These are phyloP conservation scores for Tilletiaria anomala DNA, from an alignment of 1,284 basidiomycete genomes.

Conservation along the genomic window DNA sequence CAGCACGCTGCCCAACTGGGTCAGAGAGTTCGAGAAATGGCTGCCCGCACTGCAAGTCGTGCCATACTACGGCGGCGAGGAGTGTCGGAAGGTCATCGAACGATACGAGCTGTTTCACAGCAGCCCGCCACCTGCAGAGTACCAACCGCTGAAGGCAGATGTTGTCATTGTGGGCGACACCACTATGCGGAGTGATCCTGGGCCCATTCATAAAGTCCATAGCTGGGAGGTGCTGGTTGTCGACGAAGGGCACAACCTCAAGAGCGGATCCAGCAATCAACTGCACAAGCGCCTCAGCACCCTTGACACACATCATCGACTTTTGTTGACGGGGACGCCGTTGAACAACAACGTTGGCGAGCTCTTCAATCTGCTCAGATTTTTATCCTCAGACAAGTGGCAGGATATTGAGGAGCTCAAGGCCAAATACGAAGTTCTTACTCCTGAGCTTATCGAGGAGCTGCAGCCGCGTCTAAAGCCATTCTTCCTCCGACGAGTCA, in stretches of 20 bases:
- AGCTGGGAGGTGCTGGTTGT: constrained; percentile 66
- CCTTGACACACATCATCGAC: constrained; percentile 61
- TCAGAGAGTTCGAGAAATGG: constrained; percentile 39
- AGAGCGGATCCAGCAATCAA: constrained; percentile 51
- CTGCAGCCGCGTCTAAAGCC: constrained; percentile 65
- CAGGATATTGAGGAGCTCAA: constrained; percentile 15
- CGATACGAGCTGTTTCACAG: constrained; percentile 64
- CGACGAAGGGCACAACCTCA: constrained; percentile 60
- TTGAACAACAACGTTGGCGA: constrained; percentile 71
- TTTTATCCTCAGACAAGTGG: constrained; percentile 16
- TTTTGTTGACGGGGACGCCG: constrained; percentile 93
- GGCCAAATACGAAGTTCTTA: constrained; percentile 18
- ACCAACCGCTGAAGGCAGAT: constrained; percentile 23
- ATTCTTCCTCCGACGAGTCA: constrained; percentile 82
- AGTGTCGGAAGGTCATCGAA: constrained; percentile 55
- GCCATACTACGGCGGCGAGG: constrained; percentile 32
- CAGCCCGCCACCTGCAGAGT: constrained; percentile 52
- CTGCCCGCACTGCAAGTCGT: constrained; percentile 32
- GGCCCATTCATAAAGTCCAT: constrained; percentile 48
- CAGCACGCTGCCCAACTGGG: constrained; percentile 39
- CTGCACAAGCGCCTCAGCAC: constrained; percentile 71
- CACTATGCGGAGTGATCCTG: constrained; percentile 55
- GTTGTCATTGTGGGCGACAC: constrained; percentile 27
- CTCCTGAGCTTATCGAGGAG: constrained; percentile 44
- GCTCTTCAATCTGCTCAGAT: constrained; percentile 43